These are phyloP conservation scores for Mallotus nudiflorus DNA, from an alignment of 345 rosid genomes.

Conservation along the genomic window DNA sequence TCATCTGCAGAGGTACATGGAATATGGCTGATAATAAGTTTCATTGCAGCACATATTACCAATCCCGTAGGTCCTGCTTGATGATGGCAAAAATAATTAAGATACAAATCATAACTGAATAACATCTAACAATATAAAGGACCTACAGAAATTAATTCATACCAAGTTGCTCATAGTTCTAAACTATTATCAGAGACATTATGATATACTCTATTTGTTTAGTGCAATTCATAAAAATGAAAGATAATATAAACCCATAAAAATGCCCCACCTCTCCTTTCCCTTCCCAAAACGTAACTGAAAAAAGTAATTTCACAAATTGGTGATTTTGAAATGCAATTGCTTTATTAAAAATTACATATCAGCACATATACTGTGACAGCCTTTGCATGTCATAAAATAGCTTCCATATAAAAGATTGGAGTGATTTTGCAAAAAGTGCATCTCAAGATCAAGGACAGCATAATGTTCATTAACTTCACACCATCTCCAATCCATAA, in stretches of 20 bases:
- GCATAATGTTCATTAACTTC: neutral
- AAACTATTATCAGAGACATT: no score
- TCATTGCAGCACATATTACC: constrained; percentile 83
- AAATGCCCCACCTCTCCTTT: neutral
- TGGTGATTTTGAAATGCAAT: neutral
- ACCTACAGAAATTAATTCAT: no score
- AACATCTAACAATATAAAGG: no score
- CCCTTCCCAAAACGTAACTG: neutral
- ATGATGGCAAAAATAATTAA: no score
- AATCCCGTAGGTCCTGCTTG: constrained; percentile 87
- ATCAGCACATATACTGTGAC: neutral
- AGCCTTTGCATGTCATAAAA: neutral
- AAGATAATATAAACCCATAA: no score
- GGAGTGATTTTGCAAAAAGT: neutral
- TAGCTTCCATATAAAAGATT: neutral
- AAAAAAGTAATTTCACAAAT: neutral
- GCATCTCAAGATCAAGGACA: constrained; percentile 2
- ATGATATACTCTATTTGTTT: no score
- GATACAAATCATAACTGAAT: no score
- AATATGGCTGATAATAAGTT: constrained; percentile 53
- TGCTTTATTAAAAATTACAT: neutral
- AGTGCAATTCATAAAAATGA: neutral
- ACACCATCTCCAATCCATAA: neutral
- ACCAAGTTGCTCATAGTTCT: no score
- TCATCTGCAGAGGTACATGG: constrained; percentile 68